Conservation (phyloP, 768 basidiomycete genomes). For the Podaxis sp. region DNA sequence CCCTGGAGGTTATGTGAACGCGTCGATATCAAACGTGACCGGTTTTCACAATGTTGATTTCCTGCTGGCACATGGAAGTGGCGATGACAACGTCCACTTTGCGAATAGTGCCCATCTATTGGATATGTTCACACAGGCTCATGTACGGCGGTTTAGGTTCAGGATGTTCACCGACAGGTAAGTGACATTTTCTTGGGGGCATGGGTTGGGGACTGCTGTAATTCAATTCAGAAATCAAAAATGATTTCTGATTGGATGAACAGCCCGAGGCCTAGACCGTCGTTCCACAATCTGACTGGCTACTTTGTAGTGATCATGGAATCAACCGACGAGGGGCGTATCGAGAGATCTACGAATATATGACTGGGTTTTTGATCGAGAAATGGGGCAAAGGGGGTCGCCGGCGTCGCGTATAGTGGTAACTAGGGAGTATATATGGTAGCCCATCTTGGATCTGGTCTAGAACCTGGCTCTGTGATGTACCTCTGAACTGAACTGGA, state of each 20-base stretch:
- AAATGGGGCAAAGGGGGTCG: constrained; percentile 90
- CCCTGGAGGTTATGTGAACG: constrained; percentile 83
- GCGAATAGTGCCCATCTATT: constrained; percentile 88
- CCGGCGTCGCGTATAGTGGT: constrained; percentile 52
- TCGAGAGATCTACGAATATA: constrained; percentile 82
- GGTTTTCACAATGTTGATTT: constrained; percentile 82
- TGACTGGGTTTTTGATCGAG: constrained; percentile 82
- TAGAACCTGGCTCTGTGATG: constrained; percentile 10
- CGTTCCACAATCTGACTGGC: constrained; percentile 4
- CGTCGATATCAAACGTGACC: constrained; percentile 84
- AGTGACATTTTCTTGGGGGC: constrained; percentile 20
- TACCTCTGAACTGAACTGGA: constrained; percentile 9
- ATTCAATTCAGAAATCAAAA: not conserved
- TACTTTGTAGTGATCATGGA: constrained; percentile 65
- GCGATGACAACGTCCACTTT: constrained; percentile 96
- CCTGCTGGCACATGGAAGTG: constrained; percentile 89
- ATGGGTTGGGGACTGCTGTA: not conserved
- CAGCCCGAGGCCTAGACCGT: constrained; percentile 8
- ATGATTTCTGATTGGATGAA: constrained; percentile 12
- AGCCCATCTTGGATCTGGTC: constrained; percentile 15
- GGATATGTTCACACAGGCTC: constrained; percentile 84
- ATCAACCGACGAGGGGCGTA: constrained; percentile 76
- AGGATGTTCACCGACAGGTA: constrained; percentile 97
- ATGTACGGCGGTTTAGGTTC: constrained; percentile 77
- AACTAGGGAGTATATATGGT: constrained; percentile 12